Percentiles rank a stretch among this genome's conserved stretches.
phyloP scores from a whole-genome alignment of 257 asterid genomes.

The Nicotiana sylvestris region DNA sequence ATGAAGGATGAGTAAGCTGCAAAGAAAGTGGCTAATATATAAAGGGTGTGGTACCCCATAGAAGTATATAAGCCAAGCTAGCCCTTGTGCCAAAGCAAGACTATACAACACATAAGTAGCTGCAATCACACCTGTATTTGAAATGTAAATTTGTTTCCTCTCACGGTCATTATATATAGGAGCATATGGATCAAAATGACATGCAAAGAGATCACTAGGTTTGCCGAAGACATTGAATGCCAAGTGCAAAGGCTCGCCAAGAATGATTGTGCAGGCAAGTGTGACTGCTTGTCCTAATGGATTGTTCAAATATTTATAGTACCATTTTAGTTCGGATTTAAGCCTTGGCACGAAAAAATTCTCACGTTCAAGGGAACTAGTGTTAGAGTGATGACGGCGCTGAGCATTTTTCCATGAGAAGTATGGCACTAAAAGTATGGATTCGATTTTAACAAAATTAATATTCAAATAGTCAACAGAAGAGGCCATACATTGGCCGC shows the following conservation, averaged over 20 bases:
- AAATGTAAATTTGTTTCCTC: background rate
- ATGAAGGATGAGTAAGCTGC: constrained; percentile 14
- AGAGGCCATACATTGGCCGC: too few relatives aligned
- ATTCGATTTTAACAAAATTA: too few relatives aligned
- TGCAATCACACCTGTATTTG: background rate
- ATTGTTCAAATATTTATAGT: constrained; percentile 48
- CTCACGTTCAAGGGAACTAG: constrained; percentile 54
- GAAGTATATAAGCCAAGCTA: background rate
- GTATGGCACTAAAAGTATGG: constrained; percentile 43
- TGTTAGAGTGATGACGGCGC: constrained; percentile 67
- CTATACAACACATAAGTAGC: background rate
- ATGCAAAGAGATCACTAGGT: constrained; percentile 8
- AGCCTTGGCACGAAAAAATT: constrained; percentile 57
- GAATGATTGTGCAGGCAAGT: constrained; percentile 33
- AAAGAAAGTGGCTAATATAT: background rate
- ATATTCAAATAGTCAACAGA: too few relatives aligned
- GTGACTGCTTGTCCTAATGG: constrained; percentile 43
- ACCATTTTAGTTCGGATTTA: constrained; percentile 36
- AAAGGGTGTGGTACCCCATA: constrained; percentile 17
- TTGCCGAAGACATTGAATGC: constrained; percentile 54
- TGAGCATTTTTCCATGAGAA: constrained; percentile 72
- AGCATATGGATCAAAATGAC: too few relatives aligned
- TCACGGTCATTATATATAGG: background rate
- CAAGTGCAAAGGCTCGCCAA: constrained; percentile 60
- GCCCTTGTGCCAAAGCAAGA: background rate